Percentiles rank a stretch among this genome's conserved stretches.
Evolutionary conservation across 2,329 filamentous ascomycete species (phyloP).

Genomic region (Fusarium tjaetaba): DNA sequence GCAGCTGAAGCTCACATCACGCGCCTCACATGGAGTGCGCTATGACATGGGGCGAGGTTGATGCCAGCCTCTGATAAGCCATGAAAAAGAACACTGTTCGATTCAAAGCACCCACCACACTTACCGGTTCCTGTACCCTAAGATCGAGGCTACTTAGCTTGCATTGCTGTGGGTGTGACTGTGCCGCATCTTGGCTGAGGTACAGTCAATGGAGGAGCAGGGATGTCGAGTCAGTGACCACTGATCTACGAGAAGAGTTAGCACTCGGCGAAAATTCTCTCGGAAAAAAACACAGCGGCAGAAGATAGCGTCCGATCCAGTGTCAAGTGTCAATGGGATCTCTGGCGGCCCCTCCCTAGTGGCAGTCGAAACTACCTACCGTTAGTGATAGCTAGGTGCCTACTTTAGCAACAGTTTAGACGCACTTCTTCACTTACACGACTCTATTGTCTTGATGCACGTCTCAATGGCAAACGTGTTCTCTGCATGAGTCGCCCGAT

Average conservation of each 20-base stretch:
- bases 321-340: not conserved
- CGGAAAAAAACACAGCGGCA: not conserved
- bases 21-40: not conserved
- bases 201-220: too few species aligned
- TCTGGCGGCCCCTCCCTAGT: not conserved
- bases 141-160: not conserved
- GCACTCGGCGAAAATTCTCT: not conserved
- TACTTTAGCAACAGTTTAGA: not conserved
- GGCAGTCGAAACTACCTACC: not conserved
- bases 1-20: too few species aligned
- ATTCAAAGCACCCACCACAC: not conserved
- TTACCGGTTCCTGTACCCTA: not conserved
- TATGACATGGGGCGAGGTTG: not conserved
- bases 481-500: not conserved
- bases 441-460: fast-evolving
- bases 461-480: not conserved
- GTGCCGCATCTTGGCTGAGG: not conserved
- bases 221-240: too few species aligned
- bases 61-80: not conserved
- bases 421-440: not conserved
- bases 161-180: not conserved
- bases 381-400: not conserved
- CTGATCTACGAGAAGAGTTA: too few species aligned
- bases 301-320: not conserved
- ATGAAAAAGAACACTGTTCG: fast-evolving